Percentiles rank a stretch among this genome's conserved stretches.
phyloP scores from a whole-genome alignment of 768 basidiomycete species.

The Mycena haematopus region DNA sequence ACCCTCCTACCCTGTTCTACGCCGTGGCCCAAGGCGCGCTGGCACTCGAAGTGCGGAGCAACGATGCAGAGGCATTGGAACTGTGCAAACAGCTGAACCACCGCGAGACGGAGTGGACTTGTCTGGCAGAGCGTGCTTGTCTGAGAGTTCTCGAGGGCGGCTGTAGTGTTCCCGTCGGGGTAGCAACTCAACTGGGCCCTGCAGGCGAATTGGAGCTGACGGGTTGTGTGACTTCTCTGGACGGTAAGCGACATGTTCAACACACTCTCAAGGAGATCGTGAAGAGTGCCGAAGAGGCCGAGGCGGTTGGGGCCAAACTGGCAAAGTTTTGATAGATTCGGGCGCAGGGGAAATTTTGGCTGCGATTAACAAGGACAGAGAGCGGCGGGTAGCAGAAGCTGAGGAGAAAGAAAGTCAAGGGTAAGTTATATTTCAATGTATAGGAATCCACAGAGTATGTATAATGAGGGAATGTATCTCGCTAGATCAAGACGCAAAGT shows the following conservation, averaged over 20 bases:
- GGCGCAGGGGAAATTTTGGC: neutral
- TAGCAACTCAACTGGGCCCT: slow-evolving; percentile 56
- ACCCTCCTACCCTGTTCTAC: slow-evolving; percentile 77
- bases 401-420: too few relatives aligned
- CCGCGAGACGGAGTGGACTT: slow-evolving; percentile 76
- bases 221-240: slow-evolving; percentile 85
- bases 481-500: slow-evolving; percentile 30
- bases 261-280: slow-evolving; percentile 63
- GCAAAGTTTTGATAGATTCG: neutral
- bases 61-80: slow-evolving; percentile 64
- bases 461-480: neutral
- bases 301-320: slow-evolving; percentile 38
- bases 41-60: slow-evolving; percentile 79
- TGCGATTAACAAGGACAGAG: neutral
- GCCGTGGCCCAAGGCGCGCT: slow-evolving; percentile 97
- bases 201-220: slow-evolving; percentile 60
- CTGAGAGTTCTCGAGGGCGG: slow-evolving; percentile 93
- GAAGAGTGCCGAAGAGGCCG: slow-evolving; percentile 58
- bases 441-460: too few relatives aligned
- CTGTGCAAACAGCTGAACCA: slow-evolving; percentile 76
- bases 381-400: neutral
- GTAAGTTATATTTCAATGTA: neutral
- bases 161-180: slow-evolving; percentile 95
- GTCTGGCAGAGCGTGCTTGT: slow-evolving; percentile 86
- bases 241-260: slow-evolving; percentile 76